A percentile compares a stretch with the other conserved stretches of the same genome.
phyloP scores from a whole-genome alignment of 208 protist genomes.

The Leishmania turanica region DNA sequence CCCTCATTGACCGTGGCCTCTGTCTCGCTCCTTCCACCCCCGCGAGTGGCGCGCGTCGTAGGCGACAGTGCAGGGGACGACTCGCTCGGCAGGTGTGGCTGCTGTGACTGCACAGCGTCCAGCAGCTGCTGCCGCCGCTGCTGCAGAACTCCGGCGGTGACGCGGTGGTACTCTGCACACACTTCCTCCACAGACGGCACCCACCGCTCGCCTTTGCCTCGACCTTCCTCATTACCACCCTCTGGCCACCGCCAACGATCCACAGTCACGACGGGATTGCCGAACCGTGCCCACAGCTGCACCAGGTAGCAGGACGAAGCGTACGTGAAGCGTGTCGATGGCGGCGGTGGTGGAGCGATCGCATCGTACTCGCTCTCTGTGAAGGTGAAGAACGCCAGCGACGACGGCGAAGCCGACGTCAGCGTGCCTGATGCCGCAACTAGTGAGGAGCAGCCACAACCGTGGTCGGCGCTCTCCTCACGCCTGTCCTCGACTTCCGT shows the following conservation, averaged over 20 bases:
- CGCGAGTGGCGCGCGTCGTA: not conserved
- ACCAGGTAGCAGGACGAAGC: slow-evolving; percentile 46
- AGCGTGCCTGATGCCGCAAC: not conserved
- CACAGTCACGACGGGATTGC: slow-evolving; percentile 57
- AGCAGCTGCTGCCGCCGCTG: slow-evolving; percentile 28
- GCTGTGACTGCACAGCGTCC: not conserved
- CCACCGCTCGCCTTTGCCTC: not conserved
- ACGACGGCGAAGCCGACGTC: not conserved
- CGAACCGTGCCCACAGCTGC: slow-evolving; percentile 56
- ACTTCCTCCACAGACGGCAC: slow-evolving; percentile 31
- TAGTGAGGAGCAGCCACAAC: not conserved
- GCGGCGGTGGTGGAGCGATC: slow-evolving; percentile 8
- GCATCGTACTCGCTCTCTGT: slow-evolving; percentile 49
- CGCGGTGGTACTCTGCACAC: slow-evolving; percentile 35
- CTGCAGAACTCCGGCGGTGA: slow-evolving; percentile 28
- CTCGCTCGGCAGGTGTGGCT: not conserved
- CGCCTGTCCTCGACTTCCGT: not conserved
- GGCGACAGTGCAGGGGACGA: not conserved
- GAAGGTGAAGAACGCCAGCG: slow-evolving; percentile 50
- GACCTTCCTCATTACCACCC: not conserved
- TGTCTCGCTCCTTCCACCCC: not conserved
- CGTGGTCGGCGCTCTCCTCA: not conserved
- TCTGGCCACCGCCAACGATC: slow-evolving; percentile 52
- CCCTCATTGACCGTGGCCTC: not conserved
- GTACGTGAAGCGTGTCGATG: slow-evolving; percentile 31